Base-by-base conservation (phyloP, 2,329 filamentous ascomycete species). In the Thelonectria discophora region DNA sequence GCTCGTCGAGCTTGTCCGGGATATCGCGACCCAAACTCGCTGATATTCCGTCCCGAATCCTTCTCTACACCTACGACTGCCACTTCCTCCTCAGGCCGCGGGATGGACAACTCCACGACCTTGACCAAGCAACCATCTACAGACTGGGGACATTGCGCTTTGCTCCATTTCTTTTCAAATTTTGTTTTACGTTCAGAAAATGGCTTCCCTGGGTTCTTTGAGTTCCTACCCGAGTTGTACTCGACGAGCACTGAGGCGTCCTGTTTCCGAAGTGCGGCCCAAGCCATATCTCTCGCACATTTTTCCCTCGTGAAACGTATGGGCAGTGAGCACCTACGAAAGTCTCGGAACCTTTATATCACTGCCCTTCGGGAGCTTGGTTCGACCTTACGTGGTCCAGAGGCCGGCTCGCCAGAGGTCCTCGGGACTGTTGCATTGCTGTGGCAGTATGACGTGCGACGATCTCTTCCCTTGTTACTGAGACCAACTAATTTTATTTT, bases 111-210 rank as follows among this genome's bases (percentile, higher is more conserved):
- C n/a, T n/a, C 42, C 17, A 45, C 6, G 11, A 2, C 42, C 17
- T 24, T 15, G 6, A 6, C 52, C 20, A n/a, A 30, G 46, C 13
- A 40, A 45, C 48, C 34, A 9, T 51, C 55, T 47, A 58, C 56
- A n/a, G 49, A 53, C 42, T 58, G 56, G 56, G 13, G 30, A 40
- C 49, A 58, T 24, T 18, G 13, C 7, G 48, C 56, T n/a, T 30
- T 58, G 8, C 12, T 48, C 13, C 56, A 58, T 27, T 58, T 53
- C 15, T 58, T 58, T 30, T 53, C 18, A 9, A 53, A 58, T 46
- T 58, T 58, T 42, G 49, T 40, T 15, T 15, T 58, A 10, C 56
- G 30, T 13, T 24, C 56, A 10, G 20, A 53, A 13, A 48, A 58
- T 32, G 56, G 48, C 4, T 53, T 46, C 21, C 56, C 56, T 2